Percentiles rank a stretch among this genome's conserved stretches.
phyloP scores from a whole-genome alignment of 2,329 filamentous ascomycete species.

The Ophiostoma himal-ulmi region DNA sequence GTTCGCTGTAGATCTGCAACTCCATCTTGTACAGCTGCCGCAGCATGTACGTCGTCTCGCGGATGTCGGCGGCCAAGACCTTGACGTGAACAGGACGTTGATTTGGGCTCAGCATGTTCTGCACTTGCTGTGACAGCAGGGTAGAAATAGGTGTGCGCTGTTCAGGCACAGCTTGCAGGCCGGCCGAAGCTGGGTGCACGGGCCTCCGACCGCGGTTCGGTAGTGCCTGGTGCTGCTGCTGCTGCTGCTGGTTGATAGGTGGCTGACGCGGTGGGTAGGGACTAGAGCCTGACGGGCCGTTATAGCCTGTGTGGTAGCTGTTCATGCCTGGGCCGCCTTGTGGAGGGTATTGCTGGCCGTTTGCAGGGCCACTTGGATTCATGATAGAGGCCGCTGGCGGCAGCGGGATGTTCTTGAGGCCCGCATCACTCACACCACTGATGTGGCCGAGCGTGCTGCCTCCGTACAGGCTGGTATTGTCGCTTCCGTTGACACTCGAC shows the following conservation, averaged over 20 bases:
- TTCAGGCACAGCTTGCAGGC: background rate
- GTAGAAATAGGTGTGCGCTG: background rate
- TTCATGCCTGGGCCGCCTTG: background rate
- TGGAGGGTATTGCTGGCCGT: background rate
- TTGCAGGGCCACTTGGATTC: background rate
- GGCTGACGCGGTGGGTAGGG: background rate
- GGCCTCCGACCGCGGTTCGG: background rate
- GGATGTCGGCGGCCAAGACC: constrained; percentile 20
- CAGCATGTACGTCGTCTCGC: constrained; percentile 22
- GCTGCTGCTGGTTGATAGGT: background rate
- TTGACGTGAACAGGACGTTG: background rate
- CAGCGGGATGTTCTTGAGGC: constrained; percentile 10
- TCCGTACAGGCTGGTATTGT: constrained; percentile 12
- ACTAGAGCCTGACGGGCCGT: background rate
- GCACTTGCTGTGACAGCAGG: background rate
- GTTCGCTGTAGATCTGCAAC: constrained; percentile 21
- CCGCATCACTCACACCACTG: background rate
- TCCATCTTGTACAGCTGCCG: constrained; percentile 24
- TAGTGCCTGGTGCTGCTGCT: background rate
- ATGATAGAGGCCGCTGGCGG: constrained; percentile 11
- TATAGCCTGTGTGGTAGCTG: background rate
- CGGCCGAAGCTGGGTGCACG: background rate
- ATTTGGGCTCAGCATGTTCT: background rate
- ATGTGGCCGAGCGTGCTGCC: background rate
- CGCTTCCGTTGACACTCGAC: background rate